Evolutionary conservation across 345 rosid species (phyloP), one percentile per base, ranked within the genome.

Genomic region (Eutrema japonicum): DNA sequence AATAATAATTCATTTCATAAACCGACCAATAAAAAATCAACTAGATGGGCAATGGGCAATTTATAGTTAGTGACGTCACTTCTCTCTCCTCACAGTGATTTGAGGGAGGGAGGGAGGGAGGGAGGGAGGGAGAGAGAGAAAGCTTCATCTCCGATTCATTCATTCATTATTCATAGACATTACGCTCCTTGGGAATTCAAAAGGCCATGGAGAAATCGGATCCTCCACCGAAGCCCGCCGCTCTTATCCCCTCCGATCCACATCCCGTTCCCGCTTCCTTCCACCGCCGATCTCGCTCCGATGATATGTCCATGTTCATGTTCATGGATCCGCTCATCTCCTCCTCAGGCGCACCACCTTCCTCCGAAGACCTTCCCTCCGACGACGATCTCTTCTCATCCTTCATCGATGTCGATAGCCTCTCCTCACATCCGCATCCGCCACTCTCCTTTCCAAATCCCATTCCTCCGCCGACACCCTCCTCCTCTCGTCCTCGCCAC

Each of bases 321-420:
- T 74, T 79, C 82, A 80, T 76, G 85, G 86, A 78, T 80, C 83
- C 85, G 32, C 72, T 71, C 43, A 40, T 74, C 75, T 12, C 77
- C 75, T 26, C 76, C 61, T 12, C 54, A 71, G 49, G 52, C 60
- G 76, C 82, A 8, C 76, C 68, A 6, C 82, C 89, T 41, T 82
- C 86, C 10, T 75, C 81, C 61, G 78, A 84, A 4, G 90, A 84
- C 27, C 70, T 79, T 59, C 83, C 83, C 41, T 81, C 87, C 12
- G 85, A 84, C 69, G 93, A 88, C 68, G 93, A 88, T 68, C 82
- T 84, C 48, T 83, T 86, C 82, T 83, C 89, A 6, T 83, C 90
- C 35, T 88, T 83, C 83, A 80, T 84, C 77, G 84, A 88, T 59
- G 83, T 86, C 38, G 86, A 88, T 27, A 82, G 71, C 60, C 66